Evolutionary conservation across 768 basidiomycete genomes (phyloP).

Genomic region (Candolleomyces efflorescens): DNA sequence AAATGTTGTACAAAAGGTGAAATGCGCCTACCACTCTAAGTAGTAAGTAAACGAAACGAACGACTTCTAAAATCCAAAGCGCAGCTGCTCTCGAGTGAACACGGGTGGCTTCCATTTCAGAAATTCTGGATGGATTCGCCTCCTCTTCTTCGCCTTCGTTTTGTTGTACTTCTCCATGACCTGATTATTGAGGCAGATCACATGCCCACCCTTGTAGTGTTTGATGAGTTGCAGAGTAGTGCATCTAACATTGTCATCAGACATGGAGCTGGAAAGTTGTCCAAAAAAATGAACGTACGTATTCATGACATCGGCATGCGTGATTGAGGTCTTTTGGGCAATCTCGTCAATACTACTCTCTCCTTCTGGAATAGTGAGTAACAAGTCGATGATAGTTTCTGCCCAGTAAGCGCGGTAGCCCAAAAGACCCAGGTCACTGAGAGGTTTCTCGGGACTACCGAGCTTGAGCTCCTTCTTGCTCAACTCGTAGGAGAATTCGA

Average conservation of each 20-base stretch:
- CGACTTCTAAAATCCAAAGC: constrained; percentile 56
- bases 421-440: constrained; percentile 90
- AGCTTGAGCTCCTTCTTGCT: constrained; percentile 95
- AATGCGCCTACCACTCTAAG: constrained; percentile 11
- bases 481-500: constrained; percentile 97
- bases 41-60: too few species aligned
- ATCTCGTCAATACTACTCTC: constrained; percentile 96
- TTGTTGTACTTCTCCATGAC: constrained; percentile 91
- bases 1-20: constrained; percentile 15
- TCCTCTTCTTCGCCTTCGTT: constrained; percentile 69
- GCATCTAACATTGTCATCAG: constrained; percentile 49
- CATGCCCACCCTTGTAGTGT: constrained; percentile 92
- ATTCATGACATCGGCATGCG: constrained; percentile 95
- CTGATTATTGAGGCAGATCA: constrained; percentile 87
- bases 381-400: constrained; percentile 89
- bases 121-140: constrained; percentile 73
- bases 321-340: constrained; percentile 91
- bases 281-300: constrained; percentile 65
- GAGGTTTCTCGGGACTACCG: constrained; percentile 96
- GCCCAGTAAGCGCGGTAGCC: constrained; percentile 97
- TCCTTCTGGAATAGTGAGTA: constrained; percentile 68
- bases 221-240: constrained; percentile 94
- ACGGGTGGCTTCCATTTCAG: constrained; percentile 95
- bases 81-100: constrained; percentile 84
- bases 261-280: constrained; percentile 3